These are phyloP conservation scores for Annulohypoxylon stygium DNA, from an alignment of 495 filamentous ascomycete genomes.

Conservation along the genomic window DNA sequence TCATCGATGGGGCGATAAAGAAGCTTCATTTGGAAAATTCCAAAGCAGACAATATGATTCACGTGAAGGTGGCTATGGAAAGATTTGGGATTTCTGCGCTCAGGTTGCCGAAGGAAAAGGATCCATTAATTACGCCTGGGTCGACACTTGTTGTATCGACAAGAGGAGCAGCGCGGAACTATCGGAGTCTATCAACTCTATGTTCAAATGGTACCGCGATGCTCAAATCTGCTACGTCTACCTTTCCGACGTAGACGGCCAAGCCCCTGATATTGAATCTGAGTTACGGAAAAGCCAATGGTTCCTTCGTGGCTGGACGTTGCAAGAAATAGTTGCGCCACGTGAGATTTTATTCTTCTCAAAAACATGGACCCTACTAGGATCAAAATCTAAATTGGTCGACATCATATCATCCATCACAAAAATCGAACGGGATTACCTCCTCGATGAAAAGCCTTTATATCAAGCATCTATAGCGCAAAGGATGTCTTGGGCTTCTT, in stretches of 20 bases:
- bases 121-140: background rate
- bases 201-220: constrained; percentile 4
- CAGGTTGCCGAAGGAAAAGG: background rate
- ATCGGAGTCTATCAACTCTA: constrained; percentile 3
- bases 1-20: background rate
- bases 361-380: background rate
- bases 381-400: background rate
- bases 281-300: background rate
- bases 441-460: background rate
- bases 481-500: background rate
- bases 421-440: background rate
- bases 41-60: background rate
- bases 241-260: background rate
- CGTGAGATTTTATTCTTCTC: background rate
- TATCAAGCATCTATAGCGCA: background rate
- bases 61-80: background rate
- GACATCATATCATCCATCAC: background rate
- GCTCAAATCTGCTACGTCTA: background rate
- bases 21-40: background rate
- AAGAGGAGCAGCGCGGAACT: background rate
- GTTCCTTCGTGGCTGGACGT: background rate
- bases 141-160: background rate
- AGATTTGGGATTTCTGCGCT: background rate
- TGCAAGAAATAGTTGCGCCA: background rate
- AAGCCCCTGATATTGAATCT: background rate